A percentile compares a stretch with the other conserved stretches of the same genome.
These are phyloP conservation scores for Cymbopogon flexuosus DNA, from an alignment of 202 grass and related monocot species.

Conservation along the genomic window DNA sequence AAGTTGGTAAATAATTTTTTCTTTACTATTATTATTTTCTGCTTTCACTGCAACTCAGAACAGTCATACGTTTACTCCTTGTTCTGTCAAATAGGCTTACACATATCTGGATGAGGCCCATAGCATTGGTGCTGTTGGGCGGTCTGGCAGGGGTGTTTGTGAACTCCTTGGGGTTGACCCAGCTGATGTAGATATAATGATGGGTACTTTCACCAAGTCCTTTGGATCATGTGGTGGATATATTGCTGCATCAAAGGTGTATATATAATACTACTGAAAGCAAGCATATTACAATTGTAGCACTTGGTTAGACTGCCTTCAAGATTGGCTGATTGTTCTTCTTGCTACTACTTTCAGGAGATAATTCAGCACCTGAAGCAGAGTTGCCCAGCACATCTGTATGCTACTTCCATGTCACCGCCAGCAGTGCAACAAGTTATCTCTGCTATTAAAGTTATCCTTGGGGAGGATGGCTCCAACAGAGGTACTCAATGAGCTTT, in stretches of 20 bases:
- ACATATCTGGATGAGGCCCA: conserved; percentile 84
- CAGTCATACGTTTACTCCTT: not conserved
- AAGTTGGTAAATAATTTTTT: not conserved
- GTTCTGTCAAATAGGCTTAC: conserved; percentile 48
- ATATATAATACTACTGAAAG: not conserved
- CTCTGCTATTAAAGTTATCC: conserved; percentile 72
- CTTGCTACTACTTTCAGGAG: conserved; percentile 42
- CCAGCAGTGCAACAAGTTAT: conserved; percentile 86
- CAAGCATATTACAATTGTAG: not conserved
- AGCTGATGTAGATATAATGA: conserved; percentile 83
- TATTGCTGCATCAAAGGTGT: conserved; percentile 76
- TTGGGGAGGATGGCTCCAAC: conserved; percentile 72
- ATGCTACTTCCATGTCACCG: conserved; percentile 88
- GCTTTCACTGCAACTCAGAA: not conserved
- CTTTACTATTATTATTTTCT: not conserved
- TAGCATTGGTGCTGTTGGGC: conserved; percentile 74
- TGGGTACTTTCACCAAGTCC: conserved; percentile 87
- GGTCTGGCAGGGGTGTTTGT: conserved; percentile 70
- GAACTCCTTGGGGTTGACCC: conserved; percentile 80
- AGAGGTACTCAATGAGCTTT: conserved; percentile 37
- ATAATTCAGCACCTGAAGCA: conserved; percentile 73
- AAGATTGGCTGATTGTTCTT: conserved; percentile 15
- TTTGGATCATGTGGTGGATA: conserved; percentile 89
- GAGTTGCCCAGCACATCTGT: conserved; percentile 70
- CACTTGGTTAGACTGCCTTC: not conserved